Evolutionary conservation across 1,284 basidiomycete species (phyloP).

Genomic region (Microbotryum silenes-acaulis): DNA sequence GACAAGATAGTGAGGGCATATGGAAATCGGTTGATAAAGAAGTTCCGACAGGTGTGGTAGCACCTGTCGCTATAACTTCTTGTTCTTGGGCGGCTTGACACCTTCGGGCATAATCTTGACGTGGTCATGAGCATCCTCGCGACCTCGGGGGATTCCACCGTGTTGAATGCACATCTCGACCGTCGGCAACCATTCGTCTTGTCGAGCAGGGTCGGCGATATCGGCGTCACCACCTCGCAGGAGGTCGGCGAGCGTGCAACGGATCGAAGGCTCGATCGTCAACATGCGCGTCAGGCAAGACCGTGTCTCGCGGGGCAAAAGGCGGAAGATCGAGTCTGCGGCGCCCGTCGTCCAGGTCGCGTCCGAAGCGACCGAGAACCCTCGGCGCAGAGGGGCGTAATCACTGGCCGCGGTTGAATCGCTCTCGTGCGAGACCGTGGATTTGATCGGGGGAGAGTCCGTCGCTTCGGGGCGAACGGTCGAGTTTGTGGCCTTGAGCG

Average conservation of each 20-base stretch:
- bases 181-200: constrained; percentile 42
- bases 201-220: constrained; percentile 28
- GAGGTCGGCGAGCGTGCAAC: constrained; percentile 90
- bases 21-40: background rate
- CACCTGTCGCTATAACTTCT: background rate
- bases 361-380: constrained; percentile 46
- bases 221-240: constrained; percentile 57
- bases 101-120: constrained; percentile 14
- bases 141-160: constrained; percentile 3
- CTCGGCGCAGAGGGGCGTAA: constrained; percentile 8
- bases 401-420: constrained; percentile 6
- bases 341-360: constrained; percentile 72
- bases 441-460: background rate
- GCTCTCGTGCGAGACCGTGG: constrained; percentile 4
- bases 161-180: constrained; percentile 22
- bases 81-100: constrained; percentile 2
- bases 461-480: background rate
- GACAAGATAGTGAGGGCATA: background rate
- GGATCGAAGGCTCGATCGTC: constrained; percentile 74
- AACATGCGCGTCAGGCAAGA: constrained; percentile 88
- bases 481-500: background rate
- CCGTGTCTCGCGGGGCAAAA: constrained; percentile 85
- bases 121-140: constrained; percentile 19
- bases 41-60: background rate
- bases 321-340: constrained; percentile 95